These are phyloP conservation scores for Suhomyces sp. DNA, from an alignment of 805 yeast species.

Conservation along the genomic window DNA sequence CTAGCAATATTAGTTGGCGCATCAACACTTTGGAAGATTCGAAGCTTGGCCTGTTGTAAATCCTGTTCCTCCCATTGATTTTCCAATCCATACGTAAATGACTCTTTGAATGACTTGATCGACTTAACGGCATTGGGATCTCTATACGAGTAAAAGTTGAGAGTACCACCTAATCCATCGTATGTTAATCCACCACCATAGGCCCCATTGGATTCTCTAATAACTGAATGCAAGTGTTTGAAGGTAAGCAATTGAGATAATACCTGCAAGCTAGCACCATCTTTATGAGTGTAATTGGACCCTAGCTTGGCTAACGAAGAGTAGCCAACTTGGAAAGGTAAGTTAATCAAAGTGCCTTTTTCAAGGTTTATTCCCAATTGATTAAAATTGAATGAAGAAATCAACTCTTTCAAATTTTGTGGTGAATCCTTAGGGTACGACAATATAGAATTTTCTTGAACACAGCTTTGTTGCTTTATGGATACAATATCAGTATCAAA, in stretches of 20 bases:
- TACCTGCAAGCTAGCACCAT: constrained; percentile 84
- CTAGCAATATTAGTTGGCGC: constrained; percentile 80
- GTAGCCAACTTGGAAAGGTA: constrained; percentile 89
- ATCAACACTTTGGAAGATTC: constrained; percentile 88
- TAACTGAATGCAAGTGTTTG: constrained; percentile 81
- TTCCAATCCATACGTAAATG: constrained; percentile 26
- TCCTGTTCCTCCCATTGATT: constrained; percentile 62
- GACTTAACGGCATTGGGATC: constrained; percentile 87
- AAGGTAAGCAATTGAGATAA: constrained; percentile 78
- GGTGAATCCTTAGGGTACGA: too few relatives aligned
- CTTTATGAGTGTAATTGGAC: constrained; percentile 62
- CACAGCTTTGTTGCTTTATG: too few relatives aligned
- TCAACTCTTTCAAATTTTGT: constrained; percentile 11
- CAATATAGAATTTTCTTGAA: too few relatives aligned
- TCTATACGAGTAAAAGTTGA: constrained; percentile 85
- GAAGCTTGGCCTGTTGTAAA: constrained; percentile 84
- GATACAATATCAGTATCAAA: constrained; percentile 34
- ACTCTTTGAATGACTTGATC: constrained; percentile 52
- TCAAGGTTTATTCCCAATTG: constrained; percentile 13
- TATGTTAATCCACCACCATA: constrained; percentile 94
- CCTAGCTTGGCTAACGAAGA: constrained; percentile 69
- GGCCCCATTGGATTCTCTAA: constrained; percentile 96
- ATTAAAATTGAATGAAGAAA: constrained; percentile 15
- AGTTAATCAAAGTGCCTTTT: constrained; percentile 50
- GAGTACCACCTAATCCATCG: constrained; percentile 75